Evolutionary conservation across 2,329 filamentous ascomycete genomes (phyloP), one percentile per base, ranked within the genome.

Genomic region (Endothia cerciana): DNA sequence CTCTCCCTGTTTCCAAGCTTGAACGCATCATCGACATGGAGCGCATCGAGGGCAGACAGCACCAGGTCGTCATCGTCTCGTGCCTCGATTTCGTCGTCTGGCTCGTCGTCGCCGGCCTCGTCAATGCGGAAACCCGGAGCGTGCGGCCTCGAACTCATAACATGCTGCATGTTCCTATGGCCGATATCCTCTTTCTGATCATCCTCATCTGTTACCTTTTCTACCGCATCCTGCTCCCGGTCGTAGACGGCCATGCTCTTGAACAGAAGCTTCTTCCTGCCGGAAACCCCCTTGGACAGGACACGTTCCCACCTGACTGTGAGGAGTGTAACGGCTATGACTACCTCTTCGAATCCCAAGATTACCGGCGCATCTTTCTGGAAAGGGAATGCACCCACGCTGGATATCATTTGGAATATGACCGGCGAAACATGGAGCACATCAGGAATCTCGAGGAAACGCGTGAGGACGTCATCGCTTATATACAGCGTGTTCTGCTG

Each of bases 371-470:
- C 90, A 72, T 91, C 87, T 62, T 86, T 83, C 2, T 91, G 81
- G 69, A 92, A 92, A 0, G 91, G 91, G 66, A 93, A 93, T 0
- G 90, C 88, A 40, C 88, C 91, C 0, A 92, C 80, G 70, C 89
- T 91, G 4, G 88, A 89, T 2, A 89, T 75, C 83, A 92, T 89
- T 72, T 91, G 89, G 72, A 91, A 92, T 56, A 93, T 73, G 53
- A 93, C 83, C 1, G 89, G 84, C 4, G 89, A 90, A 8, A 86
- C 89, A 60, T 82, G 84, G 33, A 93, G 79, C 33, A 89, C 83
- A 73, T 92, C 89, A 3, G 91, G 91, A 25, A 93, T 83, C 76
- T 91, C 89, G 55, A 93, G 85, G 74, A 91, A 93, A 41, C 89
- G 85, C 67, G 87, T 85, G 70, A 93, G 79, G 13, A 89, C 92